A percentile compares a stretch with the other conserved stretches of the same genome.
Evolutionary conservation across 768 basidiomycete genomes (phyloP).

Genomic region (Amanita subjunquillea): DNA sequence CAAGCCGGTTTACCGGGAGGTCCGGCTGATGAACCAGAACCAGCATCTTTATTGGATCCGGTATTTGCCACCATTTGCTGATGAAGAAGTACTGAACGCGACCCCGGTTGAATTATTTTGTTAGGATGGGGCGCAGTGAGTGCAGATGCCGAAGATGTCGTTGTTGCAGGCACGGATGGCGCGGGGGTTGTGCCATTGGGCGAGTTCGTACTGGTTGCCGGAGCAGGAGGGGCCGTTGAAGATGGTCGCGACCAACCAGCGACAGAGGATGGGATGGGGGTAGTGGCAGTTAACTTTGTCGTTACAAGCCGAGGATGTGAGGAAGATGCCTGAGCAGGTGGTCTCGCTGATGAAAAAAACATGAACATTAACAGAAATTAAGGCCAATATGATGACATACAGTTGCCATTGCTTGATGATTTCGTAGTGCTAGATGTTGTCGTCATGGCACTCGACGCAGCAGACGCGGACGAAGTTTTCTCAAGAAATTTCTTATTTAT

Average conservation of each 20-base stretch:
- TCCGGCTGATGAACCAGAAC: background rate
- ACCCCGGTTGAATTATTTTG: conserved; percentile 64
- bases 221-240: conserved; percentile 53
- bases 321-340: conserved; percentile 37
- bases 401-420: conserved; percentile 39
- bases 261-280: conserved; percentile 44
- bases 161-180: conserved; percentile 22
- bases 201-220: conserved; percentile 27
- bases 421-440: conserved; percentile 30
- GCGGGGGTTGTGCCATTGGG: conserved; percentile 34
- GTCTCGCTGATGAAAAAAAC: conserved; percentile 36
- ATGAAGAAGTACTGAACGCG: conserved; percentile 28
- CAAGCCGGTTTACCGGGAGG: conserved; percentile 49
- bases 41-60: conserved; percentile 11
- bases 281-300: conserved; percentile 69
- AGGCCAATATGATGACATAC: conserved; percentile 27
- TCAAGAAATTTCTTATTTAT: conserved; percentile 96
- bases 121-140: conserved; percentile 38
- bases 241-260: conserved; percentile 76
- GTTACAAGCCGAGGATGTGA: conserved; percentile 79
- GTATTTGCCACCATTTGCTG: conserved; percentile 21
- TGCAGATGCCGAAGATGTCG: conserved; percentile 16
- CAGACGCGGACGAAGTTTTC: conserved; percentile 63
- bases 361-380: conserved; percentile 9
- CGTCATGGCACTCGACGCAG: conserved; percentile 23